Evolutionary conservation across 441 rosid genomes (phyloP), one percentile per base, ranked within the genome.

Genomic region (Populus hybrid): DNA sequence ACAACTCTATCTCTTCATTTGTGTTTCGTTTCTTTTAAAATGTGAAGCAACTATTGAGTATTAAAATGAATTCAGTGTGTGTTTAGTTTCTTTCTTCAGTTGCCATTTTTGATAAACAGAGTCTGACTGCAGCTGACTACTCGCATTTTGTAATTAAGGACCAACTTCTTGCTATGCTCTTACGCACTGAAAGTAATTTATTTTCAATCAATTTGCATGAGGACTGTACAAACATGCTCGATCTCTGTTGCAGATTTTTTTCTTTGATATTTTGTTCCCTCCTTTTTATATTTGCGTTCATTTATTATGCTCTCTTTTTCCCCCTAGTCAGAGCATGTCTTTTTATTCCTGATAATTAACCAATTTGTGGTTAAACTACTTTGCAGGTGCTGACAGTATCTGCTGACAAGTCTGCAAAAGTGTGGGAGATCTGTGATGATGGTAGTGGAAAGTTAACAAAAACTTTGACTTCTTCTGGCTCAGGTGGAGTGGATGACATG

Each of bases 331-430:
- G 26, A 30, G n/a, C 21, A 50, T 4, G 53, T 18, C 30, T 38
- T 63, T 20, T 21, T 59, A 2, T 53, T 32, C 74, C 5, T 75
- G 67, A 65, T 67, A 34, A 71, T n/a, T 67, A 30, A 38, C 30
- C 28, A 69, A 16, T 8, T 28, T 38, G 23, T 16, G 50, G 5
- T 21, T 70, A 38, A 71, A 26, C 78, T 83, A 72, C 73, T 84
- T 26, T 76, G 70, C 83, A 95, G 99, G 95, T 89, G 50, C 81
- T 95, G 67, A 95, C 99, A 9, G 97, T 87, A 20, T 95, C 99
- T 82, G 99, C 97, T 67, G 99, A 95, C 88, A 95, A 95, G 90
- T 89, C 98, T 69, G 97, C 97, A 5, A 95, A 95, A 86, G 81
- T 95, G 73, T 95, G 99, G 99, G 94, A 92, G 65, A 92, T 95